Percentiles rank a stretch among this genome's conserved stretches.
These are phyloP conservation scores for Diutina catenulata DNA, from an alignment of 1,139 yeast genomes.

Conservation along the genomic window DNA sequence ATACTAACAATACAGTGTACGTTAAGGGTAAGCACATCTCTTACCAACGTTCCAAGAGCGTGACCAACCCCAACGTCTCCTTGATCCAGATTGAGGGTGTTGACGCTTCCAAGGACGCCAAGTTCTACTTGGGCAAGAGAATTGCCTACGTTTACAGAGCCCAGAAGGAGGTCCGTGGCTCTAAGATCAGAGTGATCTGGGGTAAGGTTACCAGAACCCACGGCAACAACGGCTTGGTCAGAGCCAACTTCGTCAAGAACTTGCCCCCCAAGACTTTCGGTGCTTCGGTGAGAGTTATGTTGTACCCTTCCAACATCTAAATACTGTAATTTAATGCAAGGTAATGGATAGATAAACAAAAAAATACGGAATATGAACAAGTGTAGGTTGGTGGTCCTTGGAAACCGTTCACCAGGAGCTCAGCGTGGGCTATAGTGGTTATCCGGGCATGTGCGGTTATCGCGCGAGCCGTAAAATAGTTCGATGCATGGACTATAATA, in stretches of 20 bases:
- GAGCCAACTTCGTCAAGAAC: conserved; percentile 98
- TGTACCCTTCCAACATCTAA: conserved; percentile 99
- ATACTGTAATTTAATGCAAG: conserved; percentile 6
- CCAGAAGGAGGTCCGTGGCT: conserved; percentile 93
- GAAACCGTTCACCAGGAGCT: too few species aligned
- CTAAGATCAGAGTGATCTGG: conserved; percentile 99
- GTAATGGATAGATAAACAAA: conserved; percentile 5
- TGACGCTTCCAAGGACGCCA: conserved; percentile 81
- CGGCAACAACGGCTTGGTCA: conserved; percentile 97
- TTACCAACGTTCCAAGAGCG: conserved; percentile 99
- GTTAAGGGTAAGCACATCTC: conserved; percentile 99
- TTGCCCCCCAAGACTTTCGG: conserved; percentile 99
- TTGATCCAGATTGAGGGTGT: conserved; percentile 97
- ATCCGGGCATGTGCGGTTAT: too few species aligned
- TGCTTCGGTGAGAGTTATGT: conserved; percentile 99
- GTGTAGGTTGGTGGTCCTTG: too few species aligned
- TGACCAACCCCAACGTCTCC: conserved; percentile 96
- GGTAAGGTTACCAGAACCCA: conserved; percentile 97
- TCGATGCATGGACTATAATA: too few species aligned
- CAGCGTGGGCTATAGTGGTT: too few species aligned
- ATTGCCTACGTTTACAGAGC: conserved; percentile 99
- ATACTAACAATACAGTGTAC: conserved; percentile 69
- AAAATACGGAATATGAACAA: too few species aligned
- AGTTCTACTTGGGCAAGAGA: conserved; percentile 99
- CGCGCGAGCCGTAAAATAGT: too few species aligned